Evolutionary conservation across 257 asterid genomes (phyloP).

Genomic region (Petunia secreta): DNA sequence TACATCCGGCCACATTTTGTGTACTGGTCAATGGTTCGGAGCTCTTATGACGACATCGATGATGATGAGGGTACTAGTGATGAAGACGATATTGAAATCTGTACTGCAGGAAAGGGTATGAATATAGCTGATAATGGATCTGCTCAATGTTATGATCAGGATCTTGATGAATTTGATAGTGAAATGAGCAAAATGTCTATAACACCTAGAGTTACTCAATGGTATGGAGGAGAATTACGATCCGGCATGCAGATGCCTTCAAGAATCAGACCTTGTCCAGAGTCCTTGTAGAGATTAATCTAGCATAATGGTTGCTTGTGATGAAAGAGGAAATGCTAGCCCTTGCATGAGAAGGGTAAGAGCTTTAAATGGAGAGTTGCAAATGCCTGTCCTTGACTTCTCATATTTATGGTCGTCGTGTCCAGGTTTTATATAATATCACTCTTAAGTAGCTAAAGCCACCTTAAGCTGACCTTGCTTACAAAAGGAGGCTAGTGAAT

Average conservation of each 20-base stretch:
- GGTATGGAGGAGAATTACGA: constrained; percentile 20
- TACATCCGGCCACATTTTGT: constrained; percentile 78
- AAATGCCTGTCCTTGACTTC: too few species aligned
- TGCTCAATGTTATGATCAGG: constrained; percentile 20
- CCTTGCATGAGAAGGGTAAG: background rate
- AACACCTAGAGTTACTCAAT: background rate
- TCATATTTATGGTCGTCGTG: too few species aligned
- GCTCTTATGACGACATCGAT: constrained; percentile 40
- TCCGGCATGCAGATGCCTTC: constrained; percentile 75
- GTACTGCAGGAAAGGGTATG: constrained; percentile 31
- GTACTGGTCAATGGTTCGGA: constrained; percentile 93
- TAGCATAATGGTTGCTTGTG: background rate
- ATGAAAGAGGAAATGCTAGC: background rate
- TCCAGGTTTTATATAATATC: too few species aligned
- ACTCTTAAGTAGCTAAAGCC: too few species aligned
- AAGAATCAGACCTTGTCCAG: constrained; percentile 82
- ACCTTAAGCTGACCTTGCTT: too few species aligned
- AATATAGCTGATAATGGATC: constrained; percentile 45
- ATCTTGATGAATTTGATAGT: background rate
- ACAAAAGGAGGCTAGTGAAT: too few species aligned
- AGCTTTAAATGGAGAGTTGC: too few species aligned
- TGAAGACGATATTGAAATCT: constrained; percentile 52
- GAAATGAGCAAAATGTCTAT: background rate
- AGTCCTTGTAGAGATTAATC: constrained; percentile 55
- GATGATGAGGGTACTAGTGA: constrained; percentile 64